These are phyloP conservation scores for Phlyctochytrium arcticum DNA, from an alignment of 192 early-diverging fungal species.

Conservation along the genomic window DNA sequence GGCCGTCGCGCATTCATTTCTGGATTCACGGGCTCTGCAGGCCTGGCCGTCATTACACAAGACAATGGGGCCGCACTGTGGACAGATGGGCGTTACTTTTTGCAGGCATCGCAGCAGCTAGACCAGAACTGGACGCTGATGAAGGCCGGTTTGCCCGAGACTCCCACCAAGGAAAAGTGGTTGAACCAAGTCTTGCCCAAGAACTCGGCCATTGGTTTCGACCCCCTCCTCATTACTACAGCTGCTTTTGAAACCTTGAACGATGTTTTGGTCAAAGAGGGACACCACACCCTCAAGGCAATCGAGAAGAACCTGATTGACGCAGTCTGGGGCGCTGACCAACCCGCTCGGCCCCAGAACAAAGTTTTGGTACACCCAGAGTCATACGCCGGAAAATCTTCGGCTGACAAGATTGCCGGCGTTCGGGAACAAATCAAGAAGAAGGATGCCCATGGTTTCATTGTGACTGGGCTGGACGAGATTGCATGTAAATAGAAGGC, in stretches of 20 bases:
- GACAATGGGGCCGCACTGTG: constrained; percentile 83
- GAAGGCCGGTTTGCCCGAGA: constrained; percentile 84
- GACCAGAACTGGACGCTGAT: constrained; percentile 91
- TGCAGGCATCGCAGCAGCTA: constrained; percentile 90
- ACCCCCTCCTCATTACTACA: constrained; percentile 79
- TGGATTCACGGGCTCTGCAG: constrained; percentile 94
- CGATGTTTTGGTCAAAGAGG: too few relatives aligned
- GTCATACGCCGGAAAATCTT: constrained; percentile 54
- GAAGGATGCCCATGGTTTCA: constrained; percentile 64
- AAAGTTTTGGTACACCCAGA: constrained; percentile 61
- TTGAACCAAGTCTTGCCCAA: constrained; percentile 64
- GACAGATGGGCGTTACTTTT: constrained; percentile 97
- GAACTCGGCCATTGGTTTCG: constrained; percentile 84
- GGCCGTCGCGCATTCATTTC: constrained; percentile 86
- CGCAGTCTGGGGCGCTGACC: constrained; percentile 66
- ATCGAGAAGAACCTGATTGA: constrained; percentile 83
- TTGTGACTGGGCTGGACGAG: constrained; percentile 90
- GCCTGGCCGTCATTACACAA: constrained; percentile 78
- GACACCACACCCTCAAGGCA: constrained; percentile 68
- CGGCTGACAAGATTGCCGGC: constrained; percentile 63
- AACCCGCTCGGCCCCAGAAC: constrained; percentile 71
- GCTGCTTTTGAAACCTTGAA: constrained; percentile 52
- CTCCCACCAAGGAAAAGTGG: constrained; percentile 89
- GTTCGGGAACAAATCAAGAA: constrained; percentile 66
- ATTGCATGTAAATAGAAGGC: constrained; percentile 66